Base-by-base conservation (phyloP, 1,284 basidiomycete genomes). In the Vanrija humicola region DNA sequence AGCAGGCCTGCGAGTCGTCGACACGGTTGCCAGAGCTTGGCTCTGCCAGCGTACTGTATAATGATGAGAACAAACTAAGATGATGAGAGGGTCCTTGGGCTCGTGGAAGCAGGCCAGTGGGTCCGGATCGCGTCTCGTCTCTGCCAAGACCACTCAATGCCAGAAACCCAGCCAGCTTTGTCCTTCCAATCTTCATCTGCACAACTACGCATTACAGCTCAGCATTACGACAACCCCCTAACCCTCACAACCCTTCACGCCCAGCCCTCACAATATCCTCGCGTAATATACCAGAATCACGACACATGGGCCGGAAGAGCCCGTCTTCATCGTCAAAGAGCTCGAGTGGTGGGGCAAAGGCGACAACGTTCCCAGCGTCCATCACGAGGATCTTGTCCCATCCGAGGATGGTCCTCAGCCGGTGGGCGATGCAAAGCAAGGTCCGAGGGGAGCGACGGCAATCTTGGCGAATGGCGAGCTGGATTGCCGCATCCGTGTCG, bases 401-500 rank as follows among this genome's bases (percentile, higher is more conserved):
- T 26, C 66, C 70, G 18, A 73, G 67, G 51, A 93, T 87, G 1
- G 88, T 90, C 58, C 87, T 86, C 28, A 89, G 58, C 21, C 88
- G 79, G 72, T 87, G 86, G 0, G 87, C 87, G 52, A 89, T 87
- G 64, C 85, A 87, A 10, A 89, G 75, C 26, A 88, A 74, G 58
- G 73, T 75, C 40, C 64, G 62, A 28, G 9, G 34, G 34, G 9
- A 12, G 9, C 62, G 55, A 3, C 81, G 75, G 62, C 89, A 87
- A 64, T 90, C 87, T 12, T 78, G 79, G 62, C 86, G 83, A 54
- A 91, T 89, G 2, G 87, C 19, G 16, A 79, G 77, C 69, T 89
- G 87, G 21, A 90, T 77, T 65, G 86, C 83, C 0, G 86, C 81
- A 67, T 90, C 88, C 0, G 87, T 90, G 62, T 87, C 86, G 3